Conservation (phyloP, 2,329 filamentous ascomycete genomes). For the Helotiales sp. region DNA sequence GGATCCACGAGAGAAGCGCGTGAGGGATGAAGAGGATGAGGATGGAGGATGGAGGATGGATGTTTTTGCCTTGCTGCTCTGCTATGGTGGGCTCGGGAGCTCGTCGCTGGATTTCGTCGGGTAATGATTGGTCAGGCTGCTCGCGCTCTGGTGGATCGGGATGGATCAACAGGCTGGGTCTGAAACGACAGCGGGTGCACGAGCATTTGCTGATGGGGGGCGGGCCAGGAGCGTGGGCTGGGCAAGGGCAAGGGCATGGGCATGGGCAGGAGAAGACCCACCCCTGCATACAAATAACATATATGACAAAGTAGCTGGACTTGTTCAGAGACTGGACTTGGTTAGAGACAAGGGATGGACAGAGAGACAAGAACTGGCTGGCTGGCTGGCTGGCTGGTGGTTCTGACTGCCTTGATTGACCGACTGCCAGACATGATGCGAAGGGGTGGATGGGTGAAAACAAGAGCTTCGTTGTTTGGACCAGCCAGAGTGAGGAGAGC, state of each 20-base stretch:
- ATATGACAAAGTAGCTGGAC: neutral
- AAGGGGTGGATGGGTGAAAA: neutral
- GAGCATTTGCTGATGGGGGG: neutral
- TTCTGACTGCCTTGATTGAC: no score
- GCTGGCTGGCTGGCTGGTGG: no score
- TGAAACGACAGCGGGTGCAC: slow-evolving; percentile 20
- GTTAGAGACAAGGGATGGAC: neutral
- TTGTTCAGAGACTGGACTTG: neutral
- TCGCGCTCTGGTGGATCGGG: slow-evolving; percentile 5
- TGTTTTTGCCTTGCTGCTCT: neutral
- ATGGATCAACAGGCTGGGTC: slow-evolving; percentile 9
- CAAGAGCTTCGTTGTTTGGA: slow-evolving; percentile 2
- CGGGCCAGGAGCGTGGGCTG: neutral
- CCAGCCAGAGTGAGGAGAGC: no score
- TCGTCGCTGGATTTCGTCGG: neutral
- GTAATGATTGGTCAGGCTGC: neutral
- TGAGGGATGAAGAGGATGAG: neutral
- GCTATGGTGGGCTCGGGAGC: neutral
- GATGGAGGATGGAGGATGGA: neutral
- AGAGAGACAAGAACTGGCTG: no score
- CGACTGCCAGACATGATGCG: no score
- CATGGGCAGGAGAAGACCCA: neutral
- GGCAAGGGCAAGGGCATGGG: neutral
- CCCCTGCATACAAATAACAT: neutral
- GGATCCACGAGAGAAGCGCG: neutral